Evolutionary conservation across 768 basidiomycete species (phyloP).

Genomic region (Hydnomerulius pinastri): DNA sequence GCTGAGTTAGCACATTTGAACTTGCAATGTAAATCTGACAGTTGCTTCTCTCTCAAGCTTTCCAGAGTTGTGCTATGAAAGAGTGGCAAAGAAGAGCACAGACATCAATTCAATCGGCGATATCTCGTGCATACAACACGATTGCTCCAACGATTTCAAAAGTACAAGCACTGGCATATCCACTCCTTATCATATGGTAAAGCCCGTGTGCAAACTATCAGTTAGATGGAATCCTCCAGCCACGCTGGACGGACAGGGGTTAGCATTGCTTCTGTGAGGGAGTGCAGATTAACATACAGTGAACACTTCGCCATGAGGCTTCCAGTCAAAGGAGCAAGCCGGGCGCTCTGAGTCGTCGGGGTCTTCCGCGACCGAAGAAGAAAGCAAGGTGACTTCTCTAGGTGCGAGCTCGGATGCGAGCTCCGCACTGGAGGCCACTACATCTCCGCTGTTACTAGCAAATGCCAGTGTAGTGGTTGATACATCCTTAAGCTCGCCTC

Average conservation of each 20-base stretch:
- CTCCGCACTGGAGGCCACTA: background rate
- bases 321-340: constrained; percentile 23
- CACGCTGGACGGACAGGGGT: background rate
- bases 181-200: constrained; percentile 38
- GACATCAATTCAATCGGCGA: no score
- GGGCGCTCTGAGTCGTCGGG: constrained; percentile 15
- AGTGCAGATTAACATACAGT: constrained; percentile 10
- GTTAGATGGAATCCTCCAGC: no score
- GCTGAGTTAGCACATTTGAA: no score
- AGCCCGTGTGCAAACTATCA: no score
- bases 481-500: constrained; percentile 19
- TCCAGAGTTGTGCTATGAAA: no score
- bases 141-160: no score
- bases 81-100: no score
- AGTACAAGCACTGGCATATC: constrained; percentile 37
- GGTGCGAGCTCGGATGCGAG: constrained; percentile 16
- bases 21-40: no score
- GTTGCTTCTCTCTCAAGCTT: no score
- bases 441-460: constrained; percentile 17
- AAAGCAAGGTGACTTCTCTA: constrained; percentile 20
- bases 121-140: no score
- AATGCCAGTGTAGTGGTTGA: constrained; percentile 13
- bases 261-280: background rate
- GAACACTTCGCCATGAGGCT: constrained; percentile 20
- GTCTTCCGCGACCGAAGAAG: constrained; percentile 24